Base-by-base conservation (phyloP, 2,329 filamentous ascomycete genomes). In the Westerdykella sp. region DNA sequence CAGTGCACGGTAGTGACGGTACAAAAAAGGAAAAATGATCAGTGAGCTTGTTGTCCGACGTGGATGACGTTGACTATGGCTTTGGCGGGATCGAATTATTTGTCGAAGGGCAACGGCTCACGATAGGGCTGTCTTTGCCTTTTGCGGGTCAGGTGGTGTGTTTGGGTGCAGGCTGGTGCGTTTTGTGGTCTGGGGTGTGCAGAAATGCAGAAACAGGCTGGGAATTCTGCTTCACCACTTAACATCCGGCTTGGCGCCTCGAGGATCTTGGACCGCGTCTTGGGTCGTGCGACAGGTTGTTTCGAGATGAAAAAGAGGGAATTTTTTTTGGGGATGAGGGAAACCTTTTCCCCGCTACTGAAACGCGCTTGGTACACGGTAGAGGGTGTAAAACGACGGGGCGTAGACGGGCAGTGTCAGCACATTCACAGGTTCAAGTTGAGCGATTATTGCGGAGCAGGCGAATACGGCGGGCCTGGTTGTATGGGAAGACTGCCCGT, bases 51-150 rank as follows among this genome's bases (percentile, higher is more conserved):
- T 36, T 44, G 47, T 48, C 41, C 34, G 28, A 38, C 21, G 21
- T 37, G 18, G 53, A 55, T 60, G 57, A 55, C 58, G 53, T 50
- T 55, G 46, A 49, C 47, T 50, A 39, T 45, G 7, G 6, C 40
- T 34, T 46, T 34, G 37, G 30, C 39, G 14, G 38, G 44, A 43
- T 44, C 43, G 40, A 21, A 21, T 21, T 21, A 39, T 35, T 39
- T 32, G 39, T 44, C 35, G 37, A 44, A 31, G 49, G 30, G 30
- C 25, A 9, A 12, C 25, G 11, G 25, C 25, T 4, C 4, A 28
- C 25, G 25, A 12, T 28, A 28, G 25, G 25, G 11, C 9, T 28
- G 7, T 28, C 25, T 28, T 28, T 28, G 25, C 25, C 25, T 28
- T 21, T 21, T 28, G 25, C 25, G 11, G 15, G n/a, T 32, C 28